A percentile compares a stretch with the other conserved stretches of the same genome.
These are phyloP conservation scores for Magnusiomyces suaveolens DNA, from an alignment of 1,139 yeast species.

Conservation along the genomic window DNA sequence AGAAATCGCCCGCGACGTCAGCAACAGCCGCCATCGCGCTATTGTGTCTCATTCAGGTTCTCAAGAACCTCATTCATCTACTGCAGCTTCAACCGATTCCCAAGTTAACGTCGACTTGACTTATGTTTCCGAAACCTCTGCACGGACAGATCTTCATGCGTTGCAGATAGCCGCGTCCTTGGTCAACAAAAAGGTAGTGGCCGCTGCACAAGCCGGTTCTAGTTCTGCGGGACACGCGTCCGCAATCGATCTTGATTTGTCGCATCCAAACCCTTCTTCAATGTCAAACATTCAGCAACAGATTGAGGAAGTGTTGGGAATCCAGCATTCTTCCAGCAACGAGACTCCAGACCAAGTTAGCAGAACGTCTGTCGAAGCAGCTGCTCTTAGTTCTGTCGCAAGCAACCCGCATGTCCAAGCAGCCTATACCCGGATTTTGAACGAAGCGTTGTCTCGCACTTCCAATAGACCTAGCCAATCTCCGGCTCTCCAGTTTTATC, in stretches of 20 bases:
- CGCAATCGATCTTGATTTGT: not conserved
- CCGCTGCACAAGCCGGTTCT: not conserved
- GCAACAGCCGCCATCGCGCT: not conserved
- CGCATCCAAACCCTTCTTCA: not conserved
- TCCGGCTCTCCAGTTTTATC: not conserved
- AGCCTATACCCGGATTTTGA: conserved; percentile 1
- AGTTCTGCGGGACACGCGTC: not conserved
- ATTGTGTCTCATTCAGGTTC: not conserved
- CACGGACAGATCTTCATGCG: conserved; percentile 12
- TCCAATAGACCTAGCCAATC: not conserved
- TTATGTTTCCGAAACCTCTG: not conserved
- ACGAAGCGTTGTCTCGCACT: not conserved
- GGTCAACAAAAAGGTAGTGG: not conserved
- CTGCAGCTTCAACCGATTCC: not conserved
- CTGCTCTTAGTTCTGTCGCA: not conserved
- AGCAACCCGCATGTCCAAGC: not conserved
- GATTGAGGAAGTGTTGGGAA: conserved; percentile 5
- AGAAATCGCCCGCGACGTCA: conserved; percentile 26
- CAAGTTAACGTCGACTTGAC: not conserved
- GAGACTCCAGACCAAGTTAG: not conserved
- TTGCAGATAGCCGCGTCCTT: conserved; percentile 13
- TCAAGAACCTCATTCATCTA: not conserved
- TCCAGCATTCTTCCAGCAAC: not conserved
- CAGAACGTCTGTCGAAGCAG: not conserved
- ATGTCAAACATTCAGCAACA: not conserved